Base-by-base conservation (phyloP, 2,329 filamentous ascomycete species). In the Fusarium verticillioides region DNA sequence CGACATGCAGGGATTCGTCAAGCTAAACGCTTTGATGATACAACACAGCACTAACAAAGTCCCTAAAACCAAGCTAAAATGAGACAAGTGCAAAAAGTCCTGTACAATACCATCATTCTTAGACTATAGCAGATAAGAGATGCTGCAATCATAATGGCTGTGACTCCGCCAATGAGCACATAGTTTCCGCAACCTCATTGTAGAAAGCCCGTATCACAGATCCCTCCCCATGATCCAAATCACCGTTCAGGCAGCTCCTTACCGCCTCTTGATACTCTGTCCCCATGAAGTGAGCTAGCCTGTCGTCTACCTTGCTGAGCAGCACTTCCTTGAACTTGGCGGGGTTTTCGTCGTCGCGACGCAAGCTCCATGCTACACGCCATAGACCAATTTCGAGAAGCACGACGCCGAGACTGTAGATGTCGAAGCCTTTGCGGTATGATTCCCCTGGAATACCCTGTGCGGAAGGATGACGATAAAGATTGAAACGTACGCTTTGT, bases 121-220 rank as follows among this genome's bases (percentile, higher is more conserved):
- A 26, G 28, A n/a, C 46, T 60, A 54, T 54, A 56, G 10, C 11
- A 36, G 34, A 40, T 46, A n/a, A 34, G n/a, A n/a, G 8, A 23
- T 21, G 21, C 16, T n/a, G 34, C 26, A 18, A 49, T 50, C 30
- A 5, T 39, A 46, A 62, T 26, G 46, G 26, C 13, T 64, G 62
- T 21, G 62, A 52, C 58, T 64, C 62, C 23, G 62, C 62, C 26
- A 64, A 62, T 40, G 46, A 64, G 37, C 62, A 52, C 57, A 64
- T 62, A 13, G 32, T 43, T 32, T 66, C 63, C 16, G 43, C 56
- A 42, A 66, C 61, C 30, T 66, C 65, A 9, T 60, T 65, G 26
- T 66, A 66, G 32, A 66, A 54, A 13, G 53, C 61, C 7, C 61
- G 61, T 60, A 57, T 39, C 5, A 60, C 36, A 7, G 57, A 62